These are phyloP conservation scores for Cercospora sojina DNA, from an alignment of 2,329 filamentous ascomycete species.

Conservation along the genomic window DNA sequence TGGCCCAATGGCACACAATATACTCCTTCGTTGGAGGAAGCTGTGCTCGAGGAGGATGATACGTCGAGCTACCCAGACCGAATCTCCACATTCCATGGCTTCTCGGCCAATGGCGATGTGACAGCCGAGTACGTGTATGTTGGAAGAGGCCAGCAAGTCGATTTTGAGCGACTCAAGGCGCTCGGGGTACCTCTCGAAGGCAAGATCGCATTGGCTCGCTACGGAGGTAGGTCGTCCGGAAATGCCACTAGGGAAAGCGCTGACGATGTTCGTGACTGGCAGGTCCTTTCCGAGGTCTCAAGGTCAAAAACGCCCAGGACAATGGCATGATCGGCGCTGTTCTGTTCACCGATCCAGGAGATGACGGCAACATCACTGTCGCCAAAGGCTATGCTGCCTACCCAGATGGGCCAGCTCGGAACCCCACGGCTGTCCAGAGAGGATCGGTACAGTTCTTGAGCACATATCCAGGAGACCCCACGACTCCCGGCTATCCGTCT, in stretches of 20 bases:
- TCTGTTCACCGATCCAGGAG: neutral
- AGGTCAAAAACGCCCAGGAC: constrained; percentile 9
- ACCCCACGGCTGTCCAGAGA: constrained; percentile 49
- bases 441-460: constrained; percentile 60
- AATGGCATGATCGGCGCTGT: constrained; percentile 10
- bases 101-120: constrained; percentile 48
- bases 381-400: constrained; percentile 47
- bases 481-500: constrained; percentile 82
- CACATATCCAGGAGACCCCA: constrained; percentile 65
- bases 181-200: constrained; percentile 48
- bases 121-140: constrained; percentile 43
- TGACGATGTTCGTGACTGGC: neutral
- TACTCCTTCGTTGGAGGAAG: constrained; percentile 53
- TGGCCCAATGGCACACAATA: constrained; percentile 65
- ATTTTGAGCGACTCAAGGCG: constrained; percentile 44
- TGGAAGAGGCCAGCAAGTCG: constrained; percentile 42
- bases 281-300: constrained; percentile 5
- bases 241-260: neutral
- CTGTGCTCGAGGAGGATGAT: constrained; percentile 29
- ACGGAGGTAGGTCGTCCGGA: constrained; percentile 14
- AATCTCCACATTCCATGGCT: constrained; percentile 48
- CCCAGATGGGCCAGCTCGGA: constrained; percentile 45
- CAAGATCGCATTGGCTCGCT: constrained; percentile 51
- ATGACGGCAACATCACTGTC: constrained; percentile 30
- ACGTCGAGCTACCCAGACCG: constrained; percentile 27